phyloP scores from a whole-genome alignment of 129 eudicot genomes.

The Lactuca saligna region DNA sequence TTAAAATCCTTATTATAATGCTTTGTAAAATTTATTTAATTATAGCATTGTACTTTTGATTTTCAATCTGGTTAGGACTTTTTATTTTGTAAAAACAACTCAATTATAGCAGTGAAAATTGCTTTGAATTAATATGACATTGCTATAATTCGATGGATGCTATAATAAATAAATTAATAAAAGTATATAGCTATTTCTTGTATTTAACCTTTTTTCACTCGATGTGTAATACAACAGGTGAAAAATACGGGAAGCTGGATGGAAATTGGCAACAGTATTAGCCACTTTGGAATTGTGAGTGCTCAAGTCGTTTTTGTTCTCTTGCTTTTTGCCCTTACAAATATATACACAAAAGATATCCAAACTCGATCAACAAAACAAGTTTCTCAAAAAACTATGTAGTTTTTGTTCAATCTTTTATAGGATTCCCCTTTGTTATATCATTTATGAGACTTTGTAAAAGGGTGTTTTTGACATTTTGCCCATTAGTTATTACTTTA shows the following conservation, averaged over 20 bases:
- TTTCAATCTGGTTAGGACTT: neutral
- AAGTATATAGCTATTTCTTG: neutral
- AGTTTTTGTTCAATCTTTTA: constrained; percentile 24
- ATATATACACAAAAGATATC: constrained; percentile 74
- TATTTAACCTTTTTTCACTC: too few species aligned
- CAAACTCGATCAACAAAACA: constrained; percentile 48
- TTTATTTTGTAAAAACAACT: too few species aligned
- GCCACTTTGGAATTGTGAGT: constrained; percentile 98
- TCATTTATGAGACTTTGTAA: constrained; percentile 13
- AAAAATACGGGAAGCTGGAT: constrained; percentile 98
- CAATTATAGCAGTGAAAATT: neutral
- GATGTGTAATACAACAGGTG: constrained; percentile 42
- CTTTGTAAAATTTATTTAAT: neutral
- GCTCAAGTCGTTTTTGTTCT: constrained; percentile 98
- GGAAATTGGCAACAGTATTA: constrained; percentile 99
- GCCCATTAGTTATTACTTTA: neutral
- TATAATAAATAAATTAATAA: too few species aligned
- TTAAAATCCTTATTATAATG: constrained; percentile 4
- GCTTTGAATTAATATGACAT: neutral
- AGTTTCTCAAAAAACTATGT: constrained; percentile 51
- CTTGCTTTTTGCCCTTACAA: constrained; percentile 82
- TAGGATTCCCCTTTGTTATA: neutral
- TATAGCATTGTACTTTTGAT: neutral
- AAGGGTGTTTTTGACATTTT: constrained; percentile 24
- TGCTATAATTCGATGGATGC: too few species aligned